Conservation (phyloP, 352 stramenopile genomes). For the Halophytophthora polymorphica region DNA sequence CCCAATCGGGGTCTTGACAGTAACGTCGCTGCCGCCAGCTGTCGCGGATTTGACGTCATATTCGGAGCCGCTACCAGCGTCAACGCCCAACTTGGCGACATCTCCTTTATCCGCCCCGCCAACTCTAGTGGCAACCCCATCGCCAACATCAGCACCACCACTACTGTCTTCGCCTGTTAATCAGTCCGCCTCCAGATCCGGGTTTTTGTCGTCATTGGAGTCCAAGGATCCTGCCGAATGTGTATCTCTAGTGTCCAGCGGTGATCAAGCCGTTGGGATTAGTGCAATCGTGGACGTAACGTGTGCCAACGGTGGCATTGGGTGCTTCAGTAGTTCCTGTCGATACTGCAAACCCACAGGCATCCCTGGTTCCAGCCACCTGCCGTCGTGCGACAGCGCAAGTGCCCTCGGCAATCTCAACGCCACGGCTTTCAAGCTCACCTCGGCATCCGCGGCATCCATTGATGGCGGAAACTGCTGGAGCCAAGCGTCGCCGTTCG, state of each 20-base stretch:
- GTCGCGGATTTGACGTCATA: too few relatives aligned
- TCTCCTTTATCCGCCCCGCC: background rate
- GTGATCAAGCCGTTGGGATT: background rate
- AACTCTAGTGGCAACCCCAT: background rate
- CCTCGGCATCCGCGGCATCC: too few relatives aligned
- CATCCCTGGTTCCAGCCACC: background rate
- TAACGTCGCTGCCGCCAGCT: too few relatives aligned
- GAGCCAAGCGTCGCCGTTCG: background rate
- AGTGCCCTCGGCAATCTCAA: background rate
- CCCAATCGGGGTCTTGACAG: too few relatives aligned
- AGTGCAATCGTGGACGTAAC: conserved; percentile 6
- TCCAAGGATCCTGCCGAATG: background rate
- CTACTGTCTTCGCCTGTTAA: background rate
- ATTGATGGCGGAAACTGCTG: too few relatives aligned
- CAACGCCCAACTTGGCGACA: background rate
- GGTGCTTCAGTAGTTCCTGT: conserved; percentile 16
- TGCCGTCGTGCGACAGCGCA: background rate
- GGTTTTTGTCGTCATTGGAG: background rate
- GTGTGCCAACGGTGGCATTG: conserved; percentile 7
- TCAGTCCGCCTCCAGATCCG: background rate
- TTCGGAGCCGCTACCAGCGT: background rate
- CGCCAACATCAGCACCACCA: background rate
- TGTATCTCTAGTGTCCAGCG: background rate
- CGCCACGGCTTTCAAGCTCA: background rate
- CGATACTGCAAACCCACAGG: conserved; percentile 7